These are phyloP conservation scores for Teratosphaeria pseudoeucalypti DNA, from an alignment of 2,329 filamentous ascomycete species.

Conservation along the genomic window DNA sequence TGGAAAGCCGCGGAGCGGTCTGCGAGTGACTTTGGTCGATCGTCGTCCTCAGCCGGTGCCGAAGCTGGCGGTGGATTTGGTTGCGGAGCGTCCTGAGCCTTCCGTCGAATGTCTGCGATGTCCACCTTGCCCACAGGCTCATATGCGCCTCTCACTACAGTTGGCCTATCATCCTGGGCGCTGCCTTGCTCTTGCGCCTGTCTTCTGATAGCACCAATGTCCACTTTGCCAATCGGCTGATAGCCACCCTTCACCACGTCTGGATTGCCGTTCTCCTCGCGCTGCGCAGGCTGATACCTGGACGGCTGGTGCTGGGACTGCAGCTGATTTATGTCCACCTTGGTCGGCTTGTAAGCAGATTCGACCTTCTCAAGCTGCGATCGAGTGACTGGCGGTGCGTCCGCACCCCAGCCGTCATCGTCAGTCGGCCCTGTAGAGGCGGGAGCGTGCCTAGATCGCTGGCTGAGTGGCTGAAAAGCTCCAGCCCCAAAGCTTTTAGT, in stretches of 20 bases:
- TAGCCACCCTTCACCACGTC: conserved; percentile 79
- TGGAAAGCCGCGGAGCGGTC: conserved; percentile 68
- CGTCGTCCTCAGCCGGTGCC: background rate
- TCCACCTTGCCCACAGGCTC: conserved; percentile 95
- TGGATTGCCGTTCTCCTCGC: conserved; percentile 35
- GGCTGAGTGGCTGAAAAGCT: conserved; percentile 59
- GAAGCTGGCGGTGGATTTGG: conserved; percentile 5
- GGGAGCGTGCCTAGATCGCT: conserved; percentile 46
- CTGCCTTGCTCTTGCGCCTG: conserved; percentile 54
- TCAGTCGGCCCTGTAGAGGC: conserved; percentile 51
- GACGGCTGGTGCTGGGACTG: conserved; percentile 61
- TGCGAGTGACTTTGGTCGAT: conserved; percentile 49
- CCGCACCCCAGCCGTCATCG: conserved; percentile 84
- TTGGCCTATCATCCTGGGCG: conserved; percentile 63
- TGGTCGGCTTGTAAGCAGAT: conserved; percentile 87
- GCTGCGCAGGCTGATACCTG: conserved; percentile 41
- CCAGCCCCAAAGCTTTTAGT: conserved; percentile 48
- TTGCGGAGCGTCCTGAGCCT: conserved; percentile 51
- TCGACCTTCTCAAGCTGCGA: conserved; percentile 84
- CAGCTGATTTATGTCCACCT: conserved; percentile 84
- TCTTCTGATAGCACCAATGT: conserved; percentile 80
- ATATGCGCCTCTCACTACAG: conserved; percentile 82
- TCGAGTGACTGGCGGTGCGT: conserved; percentile 83
- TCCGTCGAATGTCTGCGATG: conserved; percentile 83
- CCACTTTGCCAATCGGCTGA: conserved; percentile 92